Conservation (phyloP, 306 rosid genomes). For the barrel medic (Medicago truncatula) region DNA sequence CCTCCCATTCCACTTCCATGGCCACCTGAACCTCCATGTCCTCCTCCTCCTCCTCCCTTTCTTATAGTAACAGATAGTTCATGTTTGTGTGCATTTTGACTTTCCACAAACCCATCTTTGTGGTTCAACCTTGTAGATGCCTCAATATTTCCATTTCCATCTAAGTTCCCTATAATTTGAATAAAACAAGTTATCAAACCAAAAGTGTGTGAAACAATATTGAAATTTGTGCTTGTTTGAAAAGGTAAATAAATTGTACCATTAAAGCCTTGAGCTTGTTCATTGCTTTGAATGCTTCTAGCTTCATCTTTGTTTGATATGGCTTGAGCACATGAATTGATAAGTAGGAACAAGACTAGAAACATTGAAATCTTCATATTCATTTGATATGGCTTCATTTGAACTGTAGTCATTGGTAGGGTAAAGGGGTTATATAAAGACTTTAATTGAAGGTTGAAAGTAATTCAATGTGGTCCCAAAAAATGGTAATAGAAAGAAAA, state of each 20-base stretch:
- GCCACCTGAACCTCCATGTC: neutral
- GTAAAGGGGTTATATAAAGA: too few species aligned
- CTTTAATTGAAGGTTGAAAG: too few species aligned
- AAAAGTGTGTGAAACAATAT: neutral
- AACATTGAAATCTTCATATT: constrained; percentile 7
- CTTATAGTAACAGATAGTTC: constrained; percentile 1
- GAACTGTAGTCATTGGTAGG: neutral
- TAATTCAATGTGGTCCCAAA: neutral
- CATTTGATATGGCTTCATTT: constrained; percentile 29
- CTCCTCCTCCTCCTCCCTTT: constrained; percentile 28
- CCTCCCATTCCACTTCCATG: too few species aligned
- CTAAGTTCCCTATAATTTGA: constrained; percentile 28
- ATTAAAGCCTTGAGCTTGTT: constrained; percentile 7
- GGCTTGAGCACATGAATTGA: constrained; percentile 28
- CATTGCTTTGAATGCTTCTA: constrained; percentile 29
- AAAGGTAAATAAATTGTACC: neutral
- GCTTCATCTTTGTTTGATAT: neutral
- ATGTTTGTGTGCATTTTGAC: constrained; percentile 9
- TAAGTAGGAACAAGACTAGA: constrained; percentile 14
- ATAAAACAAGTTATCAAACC: neutral
- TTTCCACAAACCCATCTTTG: constrained; percentile 21
- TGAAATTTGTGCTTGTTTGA: neutral
- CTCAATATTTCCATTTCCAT: too few species aligned
- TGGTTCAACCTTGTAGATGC: constrained; percentile 10
- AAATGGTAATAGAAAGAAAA: too few species aligned